A percentile compares a stretch with the other conserved stretches of the same genome.
Conservation (phyloP, 768 basidiomycete genomes). For the Naganishia onofrii region DNA sequence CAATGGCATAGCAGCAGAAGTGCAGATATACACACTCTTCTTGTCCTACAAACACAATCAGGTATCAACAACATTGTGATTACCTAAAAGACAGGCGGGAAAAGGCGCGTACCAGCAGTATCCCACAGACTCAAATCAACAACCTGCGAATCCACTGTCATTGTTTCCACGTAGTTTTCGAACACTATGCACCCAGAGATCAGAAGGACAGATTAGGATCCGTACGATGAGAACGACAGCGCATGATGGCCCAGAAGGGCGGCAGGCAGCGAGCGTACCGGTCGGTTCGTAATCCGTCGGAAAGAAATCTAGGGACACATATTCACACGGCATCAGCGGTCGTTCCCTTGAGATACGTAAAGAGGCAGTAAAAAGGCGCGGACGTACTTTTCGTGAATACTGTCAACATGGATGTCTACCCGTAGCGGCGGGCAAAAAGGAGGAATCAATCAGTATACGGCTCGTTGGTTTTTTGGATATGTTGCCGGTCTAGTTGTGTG, state of each 20-base stretch:
- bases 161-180: slow-evolving; percentile 92
- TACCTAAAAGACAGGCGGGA: too few relatives aligned
- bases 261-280: slow-evolving; percentile 31
- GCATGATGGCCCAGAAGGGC: neutral
- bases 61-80: too few relatives aligned
- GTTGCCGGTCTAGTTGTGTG: too few relatives aligned
- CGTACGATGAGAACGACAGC: neutral
- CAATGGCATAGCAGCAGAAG: too few relatives aligned
- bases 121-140: slow-evolving; percentile 96
- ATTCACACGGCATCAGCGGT: neutral
- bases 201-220: slow-evolving; percentile 54
- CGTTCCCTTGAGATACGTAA: neutral
- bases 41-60: slow-evolving; percentile 11
- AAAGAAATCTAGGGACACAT: slow-evolving; percentile 32
- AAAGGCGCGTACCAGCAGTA: slow-evolving; percentile 63
- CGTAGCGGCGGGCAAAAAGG: too few relatives aligned
- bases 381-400: slow-evolving; percentile 58
- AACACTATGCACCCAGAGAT: slow-evolving; percentile 77
- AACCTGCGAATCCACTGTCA: slow-evolving; percentile 77
- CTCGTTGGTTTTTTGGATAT: too few relatives aligned
- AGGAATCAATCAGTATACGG: too few relatives aligned
- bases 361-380: slow-evolving; percentile 61
- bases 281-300: slow-evolving; percentile 43
- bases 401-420: slow-evolving; percentile 33
- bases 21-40: slow-evolving; percentile 56